Percentiles rank a stretch among this genome's conserved stretches.
phyloP scores from a whole-genome alignment of 148 eudicot species.

The Drosera capensis region DNA sequence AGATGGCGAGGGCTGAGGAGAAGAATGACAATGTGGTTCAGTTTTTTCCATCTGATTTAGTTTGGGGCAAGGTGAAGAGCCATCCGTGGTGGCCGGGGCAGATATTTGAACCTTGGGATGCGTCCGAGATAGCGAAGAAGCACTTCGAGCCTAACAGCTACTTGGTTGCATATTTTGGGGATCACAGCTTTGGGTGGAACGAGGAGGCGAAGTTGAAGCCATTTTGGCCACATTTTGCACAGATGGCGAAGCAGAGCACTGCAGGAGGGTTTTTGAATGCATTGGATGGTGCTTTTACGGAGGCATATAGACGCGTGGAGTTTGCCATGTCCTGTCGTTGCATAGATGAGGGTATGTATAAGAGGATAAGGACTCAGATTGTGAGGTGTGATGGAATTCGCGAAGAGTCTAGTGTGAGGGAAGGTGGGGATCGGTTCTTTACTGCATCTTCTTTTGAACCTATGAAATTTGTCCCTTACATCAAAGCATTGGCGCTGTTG shows the following conservation, averaged over 20 bases:
- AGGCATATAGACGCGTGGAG: constrained; percentile 56
- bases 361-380: constrained; percentile 27
- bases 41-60: constrained; percentile 40
- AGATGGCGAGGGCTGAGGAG: neutral
- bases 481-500: constrained; percentile 28
- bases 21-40: constrained; percentile 17
- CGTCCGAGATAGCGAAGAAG: constrained; percentile 42
- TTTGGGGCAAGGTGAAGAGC: constrained; percentile 83
- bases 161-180: constrained; percentile 66
- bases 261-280: constrained; percentile 44
- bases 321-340: constrained; percentile 58
- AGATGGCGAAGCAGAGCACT: constrained; percentile 52
- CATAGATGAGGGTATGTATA: constrained; percentile 27
- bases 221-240: constrained; percentile 34
- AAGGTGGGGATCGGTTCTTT: constrained; percentile 32
- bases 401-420: constrained; percentile 22
- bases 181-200: constrained; percentile 66
- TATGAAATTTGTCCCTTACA: constrained; percentile 22
- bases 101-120: constrained; percentile 46
- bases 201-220: constrained; percentile 40
- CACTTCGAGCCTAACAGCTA: constrained; percentile 29
- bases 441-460: constrained; percentile 33
- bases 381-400: constrained; percentile 45
- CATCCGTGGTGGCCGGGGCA: constrained; percentile 99
- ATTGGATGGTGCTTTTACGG: constrained; percentile 50